A percentile compares a stretch with the other conserved stretches of the same genome.
phyloP scores from a whole-genome alignment of 78 protist genomes.

The Tieghemostelium lacteum region DNA sequence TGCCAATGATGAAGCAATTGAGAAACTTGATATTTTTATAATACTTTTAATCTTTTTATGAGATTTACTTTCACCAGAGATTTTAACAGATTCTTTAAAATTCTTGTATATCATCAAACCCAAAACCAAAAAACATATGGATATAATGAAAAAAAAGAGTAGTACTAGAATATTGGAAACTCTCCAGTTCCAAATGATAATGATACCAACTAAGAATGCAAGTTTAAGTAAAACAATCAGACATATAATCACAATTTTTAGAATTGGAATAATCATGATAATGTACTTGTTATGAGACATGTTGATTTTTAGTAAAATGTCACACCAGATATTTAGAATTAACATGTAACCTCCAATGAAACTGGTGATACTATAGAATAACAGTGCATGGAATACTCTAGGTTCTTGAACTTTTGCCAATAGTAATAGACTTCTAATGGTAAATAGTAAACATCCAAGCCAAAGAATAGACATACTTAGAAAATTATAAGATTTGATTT shows the following conservation, averaged over 20 bases:
- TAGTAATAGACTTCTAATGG: neutral
- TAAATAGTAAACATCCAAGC: neutral
- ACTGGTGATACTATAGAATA: neutral
- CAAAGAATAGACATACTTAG: neutral
- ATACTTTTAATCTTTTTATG: neutral
- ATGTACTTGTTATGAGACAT: neutral
- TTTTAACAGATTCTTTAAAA: neutral
- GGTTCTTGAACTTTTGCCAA: neutral
- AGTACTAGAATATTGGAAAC: conserved; percentile 4
- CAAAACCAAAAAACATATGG: neutral
- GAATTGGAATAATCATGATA: neutral
- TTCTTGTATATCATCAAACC: conserved; percentile 35
- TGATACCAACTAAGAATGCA: conserved; percentile 13
- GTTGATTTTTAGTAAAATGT: neutral
- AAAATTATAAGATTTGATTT: neutral
- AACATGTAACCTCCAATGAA: neutral
- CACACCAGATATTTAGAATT: neutral
- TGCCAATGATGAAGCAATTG: conserved; percentile 1
- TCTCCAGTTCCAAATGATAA: conserved; percentile 22
- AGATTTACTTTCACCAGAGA: neutral
- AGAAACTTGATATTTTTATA: neutral
- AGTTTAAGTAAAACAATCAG: neutral
- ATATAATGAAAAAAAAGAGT: neutral
- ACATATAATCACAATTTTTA: neutral
- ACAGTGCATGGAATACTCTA: neutral